Evolutionary conservation across 2,329 filamentous ascomycete species (phyloP).

Genomic region (Chaetomium strumarium): DNA sequence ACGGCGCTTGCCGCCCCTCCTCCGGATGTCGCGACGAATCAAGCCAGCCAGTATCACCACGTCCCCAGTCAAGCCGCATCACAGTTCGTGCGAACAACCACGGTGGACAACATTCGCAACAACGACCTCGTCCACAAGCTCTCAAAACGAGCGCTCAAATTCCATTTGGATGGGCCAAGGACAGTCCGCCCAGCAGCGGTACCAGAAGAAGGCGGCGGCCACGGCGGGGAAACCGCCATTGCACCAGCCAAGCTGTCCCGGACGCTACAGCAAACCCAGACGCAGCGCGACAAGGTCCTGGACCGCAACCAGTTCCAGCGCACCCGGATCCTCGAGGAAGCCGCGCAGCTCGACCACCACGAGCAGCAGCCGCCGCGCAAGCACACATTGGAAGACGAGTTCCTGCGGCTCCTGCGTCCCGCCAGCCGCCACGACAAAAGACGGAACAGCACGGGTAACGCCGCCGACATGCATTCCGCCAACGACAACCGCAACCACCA

Average conservation of each 20-base stretch:
- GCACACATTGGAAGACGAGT: conserved; percentile 30
- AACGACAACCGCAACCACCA: conserved; percentile 19
- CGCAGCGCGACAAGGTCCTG: conserved; percentile 33
- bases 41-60: conserved; percentile 37
- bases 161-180: conserved; percentile 33
- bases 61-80: conserved; percentile 49
- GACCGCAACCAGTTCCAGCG: conserved; percentile 42
- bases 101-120: conserved; percentile 34
- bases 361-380: conserved; percentile 18
- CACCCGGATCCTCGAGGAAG: conserved; percentile 33
- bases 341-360: conserved; percentile 30
- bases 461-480: neutral
- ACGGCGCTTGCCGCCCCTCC: neutral
- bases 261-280: conserved; percentile 35
- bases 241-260: conserved; percentile 32
- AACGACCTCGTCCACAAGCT: conserved; percentile 36
- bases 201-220: neutral
- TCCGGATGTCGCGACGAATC: neutral
- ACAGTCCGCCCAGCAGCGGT: conserved; percentile 16
- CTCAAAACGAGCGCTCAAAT: conserved; percentile 38
- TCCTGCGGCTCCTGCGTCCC: conserved; percentile 11
- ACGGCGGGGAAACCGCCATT: conserved; percentile 22
- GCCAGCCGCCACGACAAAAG: conserved; percentile 20
- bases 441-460: conserved; percentile 36
- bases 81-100: conserved; percentile 51